Evolutionary conservation across 2,329 filamentous ascomycete species (phyloP).

Genomic region (Penicillium verrucosum): DNA sequence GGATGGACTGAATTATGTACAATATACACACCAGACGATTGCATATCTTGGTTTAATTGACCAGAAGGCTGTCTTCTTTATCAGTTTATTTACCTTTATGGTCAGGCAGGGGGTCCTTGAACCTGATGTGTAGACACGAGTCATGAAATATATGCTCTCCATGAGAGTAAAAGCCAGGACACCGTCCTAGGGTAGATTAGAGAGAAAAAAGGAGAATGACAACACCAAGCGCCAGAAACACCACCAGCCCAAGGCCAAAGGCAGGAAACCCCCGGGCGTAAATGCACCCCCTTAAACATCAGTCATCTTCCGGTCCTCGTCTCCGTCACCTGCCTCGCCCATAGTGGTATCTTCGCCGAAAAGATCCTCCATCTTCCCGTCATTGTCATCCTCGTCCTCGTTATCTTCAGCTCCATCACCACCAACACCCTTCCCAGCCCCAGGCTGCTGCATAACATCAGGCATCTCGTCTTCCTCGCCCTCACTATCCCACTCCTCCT

Average conservation of each 20-base stretch:
- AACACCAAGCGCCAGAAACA: slow-evolving; percentile 22
- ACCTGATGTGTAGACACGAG: background rate
- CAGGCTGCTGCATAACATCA: slow-evolving; percentile 19
- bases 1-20: slow-evolving; percentile 22
- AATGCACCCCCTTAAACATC: slow-evolving; percentile 32
- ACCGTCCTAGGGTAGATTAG: background rate
- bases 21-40: slow-evolving; percentile 20
- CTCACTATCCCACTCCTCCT: slow-evolving; percentile 58
- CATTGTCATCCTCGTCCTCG: slow-evolving; percentile 43
- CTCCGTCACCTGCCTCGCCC: slow-evolving; percentile 37
- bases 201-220: background rate
- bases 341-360: slow-evolving; percentile 44
- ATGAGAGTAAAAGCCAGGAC: background rate
- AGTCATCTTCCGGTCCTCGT: slow-evolving; percentile 44
- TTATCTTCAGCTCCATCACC: slow-evolving; percentile 35
- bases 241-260: slow-evolving; percentile 8
- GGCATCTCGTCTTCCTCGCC: slow-evolving; percentile 45
- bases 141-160: background rate
- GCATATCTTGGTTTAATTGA: slow-evolving; percentile 14
- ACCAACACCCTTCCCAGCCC: slow-evolving; percentile 27
- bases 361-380: slow-evolving; percentile 49
- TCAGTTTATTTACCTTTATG: background rate
- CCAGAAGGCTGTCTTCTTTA: slow-evolving; percentile 5
- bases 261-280: background rate
- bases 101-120: background rate